Evolutionary conservation across 306 rosid species (phyloP).

Genomic region (Luffa acutangula): DNA sequence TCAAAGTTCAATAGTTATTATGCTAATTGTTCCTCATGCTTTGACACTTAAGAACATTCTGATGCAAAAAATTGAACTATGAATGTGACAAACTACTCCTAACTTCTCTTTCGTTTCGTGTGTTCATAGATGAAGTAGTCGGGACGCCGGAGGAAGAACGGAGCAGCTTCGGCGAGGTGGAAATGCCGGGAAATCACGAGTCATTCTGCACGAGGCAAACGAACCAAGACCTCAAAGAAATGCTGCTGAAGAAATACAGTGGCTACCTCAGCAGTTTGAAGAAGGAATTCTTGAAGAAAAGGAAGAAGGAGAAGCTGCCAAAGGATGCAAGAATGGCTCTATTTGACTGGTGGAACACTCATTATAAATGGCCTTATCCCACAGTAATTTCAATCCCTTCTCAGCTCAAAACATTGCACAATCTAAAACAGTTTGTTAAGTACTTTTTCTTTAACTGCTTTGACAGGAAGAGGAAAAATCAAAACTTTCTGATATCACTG

Average conservation of each 20-base stretch:
- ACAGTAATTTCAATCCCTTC: slow-evolving; percentile 32
- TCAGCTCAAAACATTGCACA: not conserved
- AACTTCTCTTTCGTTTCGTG: not conserved
- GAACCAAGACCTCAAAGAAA: slow-evolving; percentile 54
- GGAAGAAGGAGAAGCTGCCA: slow-evolving; percentile 87
- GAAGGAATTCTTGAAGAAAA: slow-evolving; percentile 55
- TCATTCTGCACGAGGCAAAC: slow-evolving; percentile 6
- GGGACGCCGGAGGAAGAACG: not conserved
- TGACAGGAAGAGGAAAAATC: slow-evolving; percentile 63
- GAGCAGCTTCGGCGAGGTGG: not conserved
- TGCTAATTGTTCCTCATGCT: not conserved
- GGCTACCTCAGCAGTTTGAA: slow-evolving; percentile 63
- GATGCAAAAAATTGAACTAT: not conserved
- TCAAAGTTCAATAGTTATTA: not conserved
- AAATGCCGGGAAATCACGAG: slow-evolving; percentile 25
- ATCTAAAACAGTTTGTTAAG: not conserved
- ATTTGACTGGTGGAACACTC: slow-evolving; percentile 66
- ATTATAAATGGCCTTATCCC: slow-evolving; percentile 85
- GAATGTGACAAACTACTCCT: not conserved
- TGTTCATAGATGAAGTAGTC: not conserved
- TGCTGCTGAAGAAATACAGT: slow-evolving; percentile 68
- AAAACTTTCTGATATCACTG: slow-evolving; percentile 47
- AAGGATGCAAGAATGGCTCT: slow-evolving; percentile 55
- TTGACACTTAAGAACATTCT: not conserved
- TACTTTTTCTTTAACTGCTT: not conserved